phyloP scores from a whole-genome alignment of 352 stramenopile genomes.

The Globisporangium takayamanum region DNA sequence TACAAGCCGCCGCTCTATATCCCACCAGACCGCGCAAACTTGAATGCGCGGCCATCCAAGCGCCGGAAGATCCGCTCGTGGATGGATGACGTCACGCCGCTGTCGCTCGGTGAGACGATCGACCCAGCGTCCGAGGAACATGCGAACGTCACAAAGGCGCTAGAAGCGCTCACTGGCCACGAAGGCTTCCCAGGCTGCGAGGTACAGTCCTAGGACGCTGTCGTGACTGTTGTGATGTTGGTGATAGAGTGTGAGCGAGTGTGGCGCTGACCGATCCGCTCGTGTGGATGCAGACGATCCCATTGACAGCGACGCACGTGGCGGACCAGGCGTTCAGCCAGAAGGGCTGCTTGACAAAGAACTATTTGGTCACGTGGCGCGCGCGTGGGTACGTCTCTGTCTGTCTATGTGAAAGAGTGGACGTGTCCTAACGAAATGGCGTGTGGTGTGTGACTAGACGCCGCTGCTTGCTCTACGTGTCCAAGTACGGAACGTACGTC shows the following conservation, averaged over 20 bases:
- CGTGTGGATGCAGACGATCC: conserved; percentile 49
- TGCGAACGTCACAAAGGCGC: conserved; percentile 31
- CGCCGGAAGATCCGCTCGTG: conserved; percentile 84
- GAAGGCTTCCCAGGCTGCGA: conserved; percentile 82
- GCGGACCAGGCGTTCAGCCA: conserved; percentile 62
- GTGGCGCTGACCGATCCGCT: no score
- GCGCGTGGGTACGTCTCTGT: conserved; percentile 55
- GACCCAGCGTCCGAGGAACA: conserved; percentile 62
- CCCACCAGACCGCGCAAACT: conserved; percentile 46
- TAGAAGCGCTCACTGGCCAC: conserved; percentile 64
- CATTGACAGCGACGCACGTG: conserved; percentile 80
- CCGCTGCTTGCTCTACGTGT: conserved; percentile 72
- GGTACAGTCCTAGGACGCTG: conserved; percentile 22
- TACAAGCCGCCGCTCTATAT: conserved; percentile 76
- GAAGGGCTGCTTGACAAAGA: conserved; percentile 66
- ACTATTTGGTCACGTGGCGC: conserved; percentile 82
- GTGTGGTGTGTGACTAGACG: conserved; percentile 25
- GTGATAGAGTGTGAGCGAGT: neutral
- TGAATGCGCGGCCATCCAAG: conserved; percentile 48
- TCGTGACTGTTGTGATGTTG: neutral
- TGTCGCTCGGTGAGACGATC: conserved; percentile 58
- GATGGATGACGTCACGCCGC: conserved; percentile 68
- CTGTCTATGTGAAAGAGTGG: neutral
- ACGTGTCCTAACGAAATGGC: no score
- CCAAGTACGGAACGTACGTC: conserved; percentile 63